These are phyloP conservation scores for Capsicum baccatum DNA, from an alignment of 257 asterid genomes.

Conservation along the genomic window DNA sequence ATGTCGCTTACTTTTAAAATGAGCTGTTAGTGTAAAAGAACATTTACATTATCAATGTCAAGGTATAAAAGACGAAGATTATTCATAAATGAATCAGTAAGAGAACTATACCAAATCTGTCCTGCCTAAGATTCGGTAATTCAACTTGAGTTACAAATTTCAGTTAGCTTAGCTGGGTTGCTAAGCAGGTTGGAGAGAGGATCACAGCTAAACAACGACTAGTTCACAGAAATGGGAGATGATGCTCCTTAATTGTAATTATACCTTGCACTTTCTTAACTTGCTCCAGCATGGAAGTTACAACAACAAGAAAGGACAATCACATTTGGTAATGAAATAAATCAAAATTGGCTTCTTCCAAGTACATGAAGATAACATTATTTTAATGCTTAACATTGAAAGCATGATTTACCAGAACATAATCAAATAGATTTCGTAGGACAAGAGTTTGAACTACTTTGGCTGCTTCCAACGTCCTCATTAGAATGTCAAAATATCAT, in stretches of 20 bases:
- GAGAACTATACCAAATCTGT: background rate
- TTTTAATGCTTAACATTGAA: background rate
- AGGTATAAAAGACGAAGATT: background rate
- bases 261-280: background rate
- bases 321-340: background rate
- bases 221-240: background rate
- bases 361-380: background rate
- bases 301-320: background rate
- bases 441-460: background rate
- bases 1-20: background rate
- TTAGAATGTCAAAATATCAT: background rate
- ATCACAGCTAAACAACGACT: background rate
- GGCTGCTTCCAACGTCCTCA: background rate
- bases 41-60: background rate
- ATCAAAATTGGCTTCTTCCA: conserved; percentile 1
- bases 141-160: background rate
- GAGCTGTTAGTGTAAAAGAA: background rate
- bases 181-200: conserved; percentile 1
- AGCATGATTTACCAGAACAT: background rate
- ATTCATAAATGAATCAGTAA: background rate
- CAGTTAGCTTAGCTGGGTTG: background rate
- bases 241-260: too few species aligned
- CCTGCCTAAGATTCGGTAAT: background rate
- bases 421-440: conserved; percentile 13
- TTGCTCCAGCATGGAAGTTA: background rate